A percentile compares a stretch with the other conserved stretches of the same genome.
Conservation (phyloP, 1,139 yeast species). For the Lodderomyces metapsilosis region DNA sequence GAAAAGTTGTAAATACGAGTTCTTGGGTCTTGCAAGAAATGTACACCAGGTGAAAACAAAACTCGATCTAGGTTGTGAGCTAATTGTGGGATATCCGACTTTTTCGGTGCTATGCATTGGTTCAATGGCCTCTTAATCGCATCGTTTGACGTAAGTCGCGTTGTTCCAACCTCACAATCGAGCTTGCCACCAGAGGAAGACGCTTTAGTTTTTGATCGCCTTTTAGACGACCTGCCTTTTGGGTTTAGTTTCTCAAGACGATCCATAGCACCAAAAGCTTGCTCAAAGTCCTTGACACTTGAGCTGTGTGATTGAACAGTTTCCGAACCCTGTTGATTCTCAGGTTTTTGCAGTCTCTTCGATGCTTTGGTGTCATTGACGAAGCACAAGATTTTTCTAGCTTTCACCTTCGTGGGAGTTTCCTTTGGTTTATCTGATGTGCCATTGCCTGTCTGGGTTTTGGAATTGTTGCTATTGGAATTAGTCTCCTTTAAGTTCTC, state of each 20-base stretch:
- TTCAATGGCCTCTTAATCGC: conserved; percentile 14
- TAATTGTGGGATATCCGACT: conserved; percentile 37
- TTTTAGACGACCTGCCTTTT: not conserved
- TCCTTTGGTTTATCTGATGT: too few relatives aligned
- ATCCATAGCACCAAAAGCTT: not conserved
- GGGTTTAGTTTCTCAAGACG: not conserved
- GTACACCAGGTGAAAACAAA: conserved; percentile 81
- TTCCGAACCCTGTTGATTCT: not conserved
- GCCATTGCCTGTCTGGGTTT: too few relatives aligned
- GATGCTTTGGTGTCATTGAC: not conserved
- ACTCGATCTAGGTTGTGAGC: conserved; percentile 68
- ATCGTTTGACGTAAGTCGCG: conserved; percentile 5
- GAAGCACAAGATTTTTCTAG: too few relatives aligned
- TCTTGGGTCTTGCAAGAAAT: conserved; percentile 73
- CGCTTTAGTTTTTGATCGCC: conserved; percentile 1
- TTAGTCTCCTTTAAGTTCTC: too few relatives aligned
- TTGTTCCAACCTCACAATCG: not conserved
- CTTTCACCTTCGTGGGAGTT: too few relatives aligned
- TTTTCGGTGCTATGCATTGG: conserved; percentile 26
- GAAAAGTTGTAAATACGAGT: conserved; percentile 71
- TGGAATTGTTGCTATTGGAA: too few relatives aligned
- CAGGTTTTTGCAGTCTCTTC: not conserved
- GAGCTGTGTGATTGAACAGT: not conserved
- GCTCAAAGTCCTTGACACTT: not conserved
- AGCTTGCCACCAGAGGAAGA: too few relatives aligned